These are phyloP conservation scores for Hevea brasiliensis DNA, from an alignment of 345 rosid genomes.

Conservation along the genomic window DNA sequence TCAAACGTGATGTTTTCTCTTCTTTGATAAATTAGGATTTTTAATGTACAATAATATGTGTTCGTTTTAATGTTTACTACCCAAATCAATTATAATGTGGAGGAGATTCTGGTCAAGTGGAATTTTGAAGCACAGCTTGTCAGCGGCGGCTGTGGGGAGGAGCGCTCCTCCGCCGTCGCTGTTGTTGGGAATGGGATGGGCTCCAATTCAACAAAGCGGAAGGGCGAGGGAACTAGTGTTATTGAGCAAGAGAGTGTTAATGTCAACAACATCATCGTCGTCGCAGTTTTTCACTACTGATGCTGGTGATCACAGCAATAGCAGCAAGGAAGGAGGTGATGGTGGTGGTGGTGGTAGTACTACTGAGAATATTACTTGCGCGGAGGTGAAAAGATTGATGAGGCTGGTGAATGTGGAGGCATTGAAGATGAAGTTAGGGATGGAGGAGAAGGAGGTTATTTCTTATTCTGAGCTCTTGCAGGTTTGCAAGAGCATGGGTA, in stretches of 20 bases:
- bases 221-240: neutral
- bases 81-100: constrained; percentile 29
- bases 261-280: constrained; percentile 1
- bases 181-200: neutral
- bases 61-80: too few species aligned
- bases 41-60: too few species aligned
- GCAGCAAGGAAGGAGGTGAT: neutral
- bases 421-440: constrained; percentile 64
- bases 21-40: neutral
- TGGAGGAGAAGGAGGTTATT: constrained; percentile 67
- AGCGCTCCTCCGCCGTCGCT: neutral
- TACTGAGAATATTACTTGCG: constrained; percentile 32
- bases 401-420: constrained; percentile 80
- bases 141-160: constrained; percentile 27
- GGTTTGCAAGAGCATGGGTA: constrained; percentile 61
- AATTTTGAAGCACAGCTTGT: constrained; percentile 20
- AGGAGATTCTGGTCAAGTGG: constrained; percentile 27
- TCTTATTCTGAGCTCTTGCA: constrained; percentile 56
- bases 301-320: neutral
- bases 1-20: neutral
- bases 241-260: neutral
- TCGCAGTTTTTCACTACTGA: constrained; percentile 4
- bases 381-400: constrained; percentile 77
- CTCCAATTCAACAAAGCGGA: neutral
- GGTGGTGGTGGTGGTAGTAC: constrained; percentile 11